Evolutionary conservation across 805 yeast species (phyloP), one percentile per base, ranked within the genome.

Genomic region (Myxozyma melibiosi): DNA sequence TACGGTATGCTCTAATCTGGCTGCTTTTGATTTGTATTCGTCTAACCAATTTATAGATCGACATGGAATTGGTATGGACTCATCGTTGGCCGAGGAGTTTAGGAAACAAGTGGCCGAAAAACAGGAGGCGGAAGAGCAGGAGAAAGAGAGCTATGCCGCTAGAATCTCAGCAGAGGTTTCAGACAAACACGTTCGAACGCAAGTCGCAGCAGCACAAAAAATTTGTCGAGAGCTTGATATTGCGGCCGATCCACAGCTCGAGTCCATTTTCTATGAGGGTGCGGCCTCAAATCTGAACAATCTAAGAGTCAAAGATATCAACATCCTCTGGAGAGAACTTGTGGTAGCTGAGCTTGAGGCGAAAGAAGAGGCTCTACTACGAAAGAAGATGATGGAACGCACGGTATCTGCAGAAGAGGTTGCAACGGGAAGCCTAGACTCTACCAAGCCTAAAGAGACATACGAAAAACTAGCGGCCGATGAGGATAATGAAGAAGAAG

Each of bases 1-100:
- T 38, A 58, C 20, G 62, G 58, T 58, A 33, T 7, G 51, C 22
- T 18, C 9, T 16, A 18, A 4, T 22, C 18, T 28, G 8, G 9
- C 13, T 22, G 3, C 16, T 31, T 20, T 20, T n/a, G 8, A 33
- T 28, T 27, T 20, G 9, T 27, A 14, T 2, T 38, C 11, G 22
- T 14, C 27, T 44, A 20, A 31, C 30, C 2, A 18, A 14, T 18
- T 7, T 3, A 28, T 22, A 6, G 63, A 55, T 7, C 67, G 66
- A 14, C 14, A 25, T 6, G 75, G 74, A 3, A 51, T 71, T 4
- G 66, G 67, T 7, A 42, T 55, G 51, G 46, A 48, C 13, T 18
- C 58, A 4, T 67, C 66, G 13, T 51, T 48, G 2, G 44, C 24
- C 18, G 24, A 16, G 13, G 61, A 65, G 5, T 62, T 67, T 8